Evolutionary conservation across 2,329 filamentous ascomycete genomes (phyloP), one percentile per base, ranked within the genome.

Genomic region (Amesomyces nigricolor): DNA sequence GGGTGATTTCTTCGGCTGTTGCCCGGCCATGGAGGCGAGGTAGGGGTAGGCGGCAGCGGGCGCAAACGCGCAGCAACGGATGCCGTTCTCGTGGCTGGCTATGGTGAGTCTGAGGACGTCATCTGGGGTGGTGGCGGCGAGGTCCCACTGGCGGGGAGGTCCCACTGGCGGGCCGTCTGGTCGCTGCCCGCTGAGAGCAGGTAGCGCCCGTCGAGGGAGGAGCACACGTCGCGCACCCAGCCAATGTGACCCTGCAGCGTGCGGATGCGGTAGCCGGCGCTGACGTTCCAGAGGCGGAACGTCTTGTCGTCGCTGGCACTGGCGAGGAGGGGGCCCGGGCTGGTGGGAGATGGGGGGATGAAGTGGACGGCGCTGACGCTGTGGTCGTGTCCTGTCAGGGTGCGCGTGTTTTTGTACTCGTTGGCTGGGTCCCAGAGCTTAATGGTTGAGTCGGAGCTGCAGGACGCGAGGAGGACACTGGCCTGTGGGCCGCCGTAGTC

Each of bases 371-470:
- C 86, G 63, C 88, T 92, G 50, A 96, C 88, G 62, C 86, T 94
- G 70, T 96, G 91, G 64, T 96, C 91, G 70, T 96, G 91, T 5
- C 92, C 91, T 0, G 88, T 87, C n/a, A 96, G 76, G 1, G 91
- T 96, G 51, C 91, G 82, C 56, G 95, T 95, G 67, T 96, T 96
- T 70, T 95, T 95, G 75, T 96, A 96, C 57, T 92, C 88, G 67
- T 95, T 87, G 40, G 84, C 80, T 1, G 92, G 91, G 63, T 96
- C 89, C 91, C 91, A 97, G 26, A 96, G 76, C 71, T 96, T 96
- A 72, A 96, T 96, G 5, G 90, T 95, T 46, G 96, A 73, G 70
- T 96, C 92, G 50, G 87, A 91, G 47, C 86, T 90, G 74, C 90
- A 95, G 5, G 87, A 91, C 5, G 76, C 89, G 61, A 95, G 78